Percentiles rank a stretch among this genome's conserved stretches.
Conservation (phyloP, 2,329 filamentous ascomycete species). For the Neopestalotiopsis sp. region DNA sequence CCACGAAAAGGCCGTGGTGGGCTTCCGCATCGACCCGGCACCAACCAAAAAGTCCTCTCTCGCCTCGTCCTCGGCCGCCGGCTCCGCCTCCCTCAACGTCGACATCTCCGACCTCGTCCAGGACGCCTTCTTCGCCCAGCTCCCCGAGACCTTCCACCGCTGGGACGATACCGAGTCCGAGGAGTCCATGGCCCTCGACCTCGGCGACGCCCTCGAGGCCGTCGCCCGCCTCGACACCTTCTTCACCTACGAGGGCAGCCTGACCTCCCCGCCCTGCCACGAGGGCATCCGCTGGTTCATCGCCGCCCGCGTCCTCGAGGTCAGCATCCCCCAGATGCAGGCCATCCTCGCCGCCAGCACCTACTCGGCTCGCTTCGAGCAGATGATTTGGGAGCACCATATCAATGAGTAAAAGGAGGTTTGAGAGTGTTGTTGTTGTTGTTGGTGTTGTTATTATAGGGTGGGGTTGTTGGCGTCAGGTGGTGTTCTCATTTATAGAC, state of each 20-base stretch:
- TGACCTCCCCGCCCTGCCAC: constrained; percentile 53
- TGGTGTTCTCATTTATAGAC: no score
- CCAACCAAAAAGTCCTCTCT: neutral
- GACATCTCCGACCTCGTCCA: constrained; percentile 35
- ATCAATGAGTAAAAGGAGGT: constrained; percentile 37
- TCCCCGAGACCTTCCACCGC: neutral
- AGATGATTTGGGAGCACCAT: constrained; percentile 52
- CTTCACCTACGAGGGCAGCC: constrained; percentile 53
- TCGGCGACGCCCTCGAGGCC: constrained; percentile 39
- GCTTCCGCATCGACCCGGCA: constrained; percentile 49
- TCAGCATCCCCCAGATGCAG: constrained; percentile 53
- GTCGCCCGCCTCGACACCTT: constrained; percentile 48
- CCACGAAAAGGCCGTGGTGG: constrained; percentile 50
- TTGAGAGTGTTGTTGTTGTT: no score
- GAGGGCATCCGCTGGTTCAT: constrained; percentile 52
- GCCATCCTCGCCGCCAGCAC: constrained; percentile 49
- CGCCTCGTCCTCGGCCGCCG: neutral
- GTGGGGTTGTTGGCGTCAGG: no score
- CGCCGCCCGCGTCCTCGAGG: constrained; percentile 36
- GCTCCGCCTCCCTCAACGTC: neutral
- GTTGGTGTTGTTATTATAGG: no score
- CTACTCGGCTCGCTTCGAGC: constrained; percentile 49
- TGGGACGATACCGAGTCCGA: constrained; percentile 23
- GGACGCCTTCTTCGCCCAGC: constrained; percentile 40
- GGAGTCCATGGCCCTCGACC: constrained; percentile 31